Percentiles rank a stretch among this genome's conserved stretches.
phyloP scores from a whole-genome alignment of 192 early-diverging fungal species.

The Coemansia sp. region DNA sequence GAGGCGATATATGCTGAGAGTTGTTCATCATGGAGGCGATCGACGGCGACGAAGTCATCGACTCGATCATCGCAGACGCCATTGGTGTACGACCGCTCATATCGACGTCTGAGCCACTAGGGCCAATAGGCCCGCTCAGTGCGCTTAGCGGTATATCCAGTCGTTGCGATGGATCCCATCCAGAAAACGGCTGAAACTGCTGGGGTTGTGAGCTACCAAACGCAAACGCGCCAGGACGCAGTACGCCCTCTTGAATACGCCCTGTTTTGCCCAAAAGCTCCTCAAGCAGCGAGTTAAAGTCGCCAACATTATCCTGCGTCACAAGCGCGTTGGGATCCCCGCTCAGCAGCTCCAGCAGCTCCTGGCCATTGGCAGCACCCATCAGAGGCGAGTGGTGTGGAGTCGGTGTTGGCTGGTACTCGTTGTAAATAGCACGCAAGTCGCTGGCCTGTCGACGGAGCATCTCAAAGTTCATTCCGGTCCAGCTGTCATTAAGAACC shows the following conservation, averaged over 20 bases:
- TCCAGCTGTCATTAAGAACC: slow-evolving; percentile 46
- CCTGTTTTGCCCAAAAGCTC: slow-evolving; percentile 29
- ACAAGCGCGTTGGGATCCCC: slow-evolving; percentile 44
- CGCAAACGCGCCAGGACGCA: slow-evolving; percentile 1
- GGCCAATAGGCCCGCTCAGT: slow-evolving; percentile 3
- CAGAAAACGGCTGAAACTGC: slow-evolving; percentile 14
- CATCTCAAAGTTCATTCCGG: slow-evolving; percentile 36
- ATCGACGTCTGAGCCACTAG: slow-evolving; percentile 15
- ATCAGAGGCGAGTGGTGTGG: slow-evolving; percentile 53
- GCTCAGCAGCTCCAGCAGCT: slow-evolving; percentile 34
- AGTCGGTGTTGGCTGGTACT: slow-evolving; percentile 54
- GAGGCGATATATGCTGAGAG: slow-evolving; percentile 30
- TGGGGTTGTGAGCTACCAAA: slow-evolving; percentile 18
- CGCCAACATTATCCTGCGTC: slow-evolving; percentile 38
- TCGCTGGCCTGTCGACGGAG: slow-evolving; percentile 42
- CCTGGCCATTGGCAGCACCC: slow-evolving; percentile 29
- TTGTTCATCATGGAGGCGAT: slow-evolving; percentile 21
- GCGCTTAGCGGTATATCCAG: slow-evolving; percentile 3
- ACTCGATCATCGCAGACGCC: slow-evolving; percentile 18
- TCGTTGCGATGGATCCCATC: slow-evolving; percentile 7
- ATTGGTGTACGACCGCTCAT: slow-evolving; percentile 5
- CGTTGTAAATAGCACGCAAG: slow-evolving; percentile 35
- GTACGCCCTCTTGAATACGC: slow-evolving; percentile 17
- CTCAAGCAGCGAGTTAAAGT: slow-evolving; percentile 42
- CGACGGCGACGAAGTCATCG: slow-evolving; percentile 40